These are phyloP conservation scores for Puccinia brachypodii DNA, from an alignment of 1,284 basidiomycete genomes.

Conservation along the genomic window DNA sequence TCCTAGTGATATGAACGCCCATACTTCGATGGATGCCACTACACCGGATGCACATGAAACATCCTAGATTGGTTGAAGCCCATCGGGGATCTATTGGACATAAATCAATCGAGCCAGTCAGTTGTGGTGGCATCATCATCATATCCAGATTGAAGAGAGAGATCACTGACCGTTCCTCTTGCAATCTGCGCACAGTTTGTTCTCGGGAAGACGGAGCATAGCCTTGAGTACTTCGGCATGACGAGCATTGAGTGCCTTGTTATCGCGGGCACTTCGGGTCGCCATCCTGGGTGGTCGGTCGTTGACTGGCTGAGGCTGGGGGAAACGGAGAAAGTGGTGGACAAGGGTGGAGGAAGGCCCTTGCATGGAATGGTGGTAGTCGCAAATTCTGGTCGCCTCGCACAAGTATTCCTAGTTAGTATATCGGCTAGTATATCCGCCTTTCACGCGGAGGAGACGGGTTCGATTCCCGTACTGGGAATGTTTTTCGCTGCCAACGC, in stretches of 20 bases:
- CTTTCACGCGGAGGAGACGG: slow-evolving; percentile 46
- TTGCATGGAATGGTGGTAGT: too few relatives aligned
- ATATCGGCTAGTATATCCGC: slow-evolving; percentile 47
- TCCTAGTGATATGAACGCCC: slow-evolving; percentile 93
- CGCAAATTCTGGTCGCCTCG: too few relatives aligned
- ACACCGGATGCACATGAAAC: slow-evolving; percentile 82
- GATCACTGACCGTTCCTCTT: slow-evolving; percentile 37
- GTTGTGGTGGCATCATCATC: slow-evolving; percentile 7
- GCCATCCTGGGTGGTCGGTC: slow-evolving; percentile 35
- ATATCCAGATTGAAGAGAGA: background rate
- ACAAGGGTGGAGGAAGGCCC: too few relatives aligned
- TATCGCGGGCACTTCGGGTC: slow-evolving; percentile 47
- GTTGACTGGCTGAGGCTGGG: too few relatives aligned
- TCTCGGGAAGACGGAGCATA: slow-evolving; percentile 81
- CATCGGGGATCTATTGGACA: slow-evolving; percentile 90
- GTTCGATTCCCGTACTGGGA: slow-evolving; percentile 47
- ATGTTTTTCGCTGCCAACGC: too few relatives aligned
- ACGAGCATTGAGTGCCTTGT: slow-evolving; percentile 46
- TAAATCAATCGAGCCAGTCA: background rate
- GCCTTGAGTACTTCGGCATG: slow-evolving; percentile 71
- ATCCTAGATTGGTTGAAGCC: slow-evolving; percentile 95
- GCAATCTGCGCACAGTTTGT: slow-evolving; percentile 72
- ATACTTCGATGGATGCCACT: slow-evolving; percentile 97
- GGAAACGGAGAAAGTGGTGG: too few relatives aligned
- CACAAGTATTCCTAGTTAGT: slow-evolving; percentile 18